Evolutionary conservation across 306 rosid genomes (phyloP).

Genomic region (Dryas drummondii): DNA sequence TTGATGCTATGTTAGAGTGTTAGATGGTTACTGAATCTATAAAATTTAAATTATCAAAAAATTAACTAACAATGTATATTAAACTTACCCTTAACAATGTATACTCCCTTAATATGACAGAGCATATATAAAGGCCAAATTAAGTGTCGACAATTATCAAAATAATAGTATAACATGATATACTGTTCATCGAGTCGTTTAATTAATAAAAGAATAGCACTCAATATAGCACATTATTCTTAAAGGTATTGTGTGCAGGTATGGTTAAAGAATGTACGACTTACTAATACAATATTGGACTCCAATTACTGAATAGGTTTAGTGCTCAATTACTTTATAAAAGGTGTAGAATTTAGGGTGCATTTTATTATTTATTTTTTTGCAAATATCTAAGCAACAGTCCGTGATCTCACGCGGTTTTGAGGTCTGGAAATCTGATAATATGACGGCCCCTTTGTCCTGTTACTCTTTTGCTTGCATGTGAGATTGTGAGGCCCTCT

Average conservation of each 20-base stretch:
- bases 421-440: constrained; percentile 36
- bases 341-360: constrained; percentile 16
- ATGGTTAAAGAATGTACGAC: background rate
- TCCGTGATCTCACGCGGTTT: constrained; percentile 51
- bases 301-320: background rate
- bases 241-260: background rate
- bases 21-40: no score
- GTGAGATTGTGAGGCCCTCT: constrained; percentile 30
- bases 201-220: no score
- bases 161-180: no score
- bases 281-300: background rate
- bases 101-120: no score
- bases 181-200: no score
- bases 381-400: constrained; percentile 5
- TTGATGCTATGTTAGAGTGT: no score
- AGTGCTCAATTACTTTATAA: constrained; percentile 15
- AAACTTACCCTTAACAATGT: no score
- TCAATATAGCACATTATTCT: no score
- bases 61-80: no score
- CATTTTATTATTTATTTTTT: background rate
- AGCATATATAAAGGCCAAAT: no score
- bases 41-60: no score
- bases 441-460: constrained; percentile 52
- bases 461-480: constrained; percentile 29
- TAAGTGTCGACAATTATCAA: no score